Percentiles rank a stretch among this genome's conserved stretches.
Conservation (phyloP, 768 basidiomycete genomes). For the Pulveroboletus frians region DNA sequence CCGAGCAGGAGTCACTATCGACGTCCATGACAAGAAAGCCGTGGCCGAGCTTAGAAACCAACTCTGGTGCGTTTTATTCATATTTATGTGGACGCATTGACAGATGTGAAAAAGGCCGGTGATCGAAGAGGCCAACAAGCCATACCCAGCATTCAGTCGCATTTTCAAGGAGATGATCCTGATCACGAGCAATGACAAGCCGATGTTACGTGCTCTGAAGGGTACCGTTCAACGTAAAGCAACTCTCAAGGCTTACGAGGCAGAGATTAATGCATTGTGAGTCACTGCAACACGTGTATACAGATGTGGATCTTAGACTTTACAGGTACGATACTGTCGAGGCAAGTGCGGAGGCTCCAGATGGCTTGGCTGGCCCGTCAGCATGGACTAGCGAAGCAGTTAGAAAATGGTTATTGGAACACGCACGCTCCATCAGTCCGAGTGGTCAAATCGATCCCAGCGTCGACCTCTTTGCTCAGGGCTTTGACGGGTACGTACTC, state of each 20-base stretch:
- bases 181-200: slow-evolving; percentile 38
- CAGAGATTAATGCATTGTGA: slow-evolving; percentile 46
- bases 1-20: slow-evolving; percentile 8
- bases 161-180: slow-evolving; percentile 53
- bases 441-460: slow-evolving; percentile 3
- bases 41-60: slow-evolving; percentile 28
- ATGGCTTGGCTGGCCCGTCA: slow-evolving; percentile 18
- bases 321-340: slow-evolving; percentile 33
- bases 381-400: slow-evolving; percentile 23
- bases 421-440: slow-evolving; percentile 15
- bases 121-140: slow-evolving; percentile 41
- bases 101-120: slow-evolving; percentile 25
- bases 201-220: slow-evolving; percentile 41
- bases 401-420: slow-evolving; percentile 26
- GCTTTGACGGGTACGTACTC: slow-evolving; percentile 34
- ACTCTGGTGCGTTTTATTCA: slow-evolving; percentile 22
- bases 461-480: slow-evolving; percentile 31
- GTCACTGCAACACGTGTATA: background rate
- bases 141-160: slow-evolving; percentile 38
- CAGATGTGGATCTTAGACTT: background rate
- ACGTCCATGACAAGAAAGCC: slow-evolving; percentile 19
- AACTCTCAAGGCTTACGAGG: slow-evolving; percentile 35
- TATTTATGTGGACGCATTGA: background rate
- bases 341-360: slow-evolving; percentile 16
- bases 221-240: slow-evolving; percentile 41